These are phyloP conservation scores for Epichloe typhina DNA, from an alignment of 2,329 filamentous ascomycete genomes.

Conservation along the genomic window DNA sequence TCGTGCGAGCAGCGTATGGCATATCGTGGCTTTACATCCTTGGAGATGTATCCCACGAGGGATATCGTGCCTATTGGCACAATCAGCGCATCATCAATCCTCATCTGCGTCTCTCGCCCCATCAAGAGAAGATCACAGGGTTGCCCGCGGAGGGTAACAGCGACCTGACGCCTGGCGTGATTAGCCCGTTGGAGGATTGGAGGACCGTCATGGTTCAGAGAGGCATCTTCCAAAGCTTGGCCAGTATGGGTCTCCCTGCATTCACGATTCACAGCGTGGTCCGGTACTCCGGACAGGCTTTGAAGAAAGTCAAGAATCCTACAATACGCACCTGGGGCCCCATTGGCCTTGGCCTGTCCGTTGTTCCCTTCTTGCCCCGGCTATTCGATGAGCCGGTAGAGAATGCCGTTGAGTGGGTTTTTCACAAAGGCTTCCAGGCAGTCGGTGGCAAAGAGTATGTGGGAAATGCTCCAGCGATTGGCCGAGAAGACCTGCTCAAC, in stretches of 20 bases:
- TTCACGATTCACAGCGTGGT: conserved; percentile 93
- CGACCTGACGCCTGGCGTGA: conserved; percentile 24
- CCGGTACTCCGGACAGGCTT: conserved; percentile 70
- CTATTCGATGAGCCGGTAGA: conserved; percentile 91
- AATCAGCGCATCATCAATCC: conserved; percentile 70
- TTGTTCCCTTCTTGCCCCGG: conserved; percentile 72
- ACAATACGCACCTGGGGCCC: conserved; percentile 73
- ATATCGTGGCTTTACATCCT: conserved; percentile 87
- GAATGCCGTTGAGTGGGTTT: conserved; percentile 77
- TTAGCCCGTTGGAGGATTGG: conserved; percentile 75
- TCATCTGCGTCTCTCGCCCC: conserved; percentile 39
- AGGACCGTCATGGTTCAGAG: conserved; percentile 82
- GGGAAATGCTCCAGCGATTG: conserved; percentile 39
- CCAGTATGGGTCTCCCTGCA: conserved; percentile 86
- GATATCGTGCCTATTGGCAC: conserved; percentile 84
- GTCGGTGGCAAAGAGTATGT: conserved; percentile 52
- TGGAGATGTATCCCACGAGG: conserved; percentile 84
- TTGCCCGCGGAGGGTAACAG: conserved; percentile 21
- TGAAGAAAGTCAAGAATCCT: conserved; percentile 70
- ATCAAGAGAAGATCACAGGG: conserved; percentile 35
- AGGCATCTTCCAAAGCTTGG: conserved; percentile 78
- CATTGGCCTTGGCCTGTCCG: conserved; percentile 66
- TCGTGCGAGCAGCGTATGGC: conserved; percentile 74
- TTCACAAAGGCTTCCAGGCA: conserved; percentile 66
- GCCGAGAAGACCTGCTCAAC: conserved; percentile 29